Conservation (phyloP, 2,329 filamentous ascomycete species). For the Ciborinia camelliae region DNA sequence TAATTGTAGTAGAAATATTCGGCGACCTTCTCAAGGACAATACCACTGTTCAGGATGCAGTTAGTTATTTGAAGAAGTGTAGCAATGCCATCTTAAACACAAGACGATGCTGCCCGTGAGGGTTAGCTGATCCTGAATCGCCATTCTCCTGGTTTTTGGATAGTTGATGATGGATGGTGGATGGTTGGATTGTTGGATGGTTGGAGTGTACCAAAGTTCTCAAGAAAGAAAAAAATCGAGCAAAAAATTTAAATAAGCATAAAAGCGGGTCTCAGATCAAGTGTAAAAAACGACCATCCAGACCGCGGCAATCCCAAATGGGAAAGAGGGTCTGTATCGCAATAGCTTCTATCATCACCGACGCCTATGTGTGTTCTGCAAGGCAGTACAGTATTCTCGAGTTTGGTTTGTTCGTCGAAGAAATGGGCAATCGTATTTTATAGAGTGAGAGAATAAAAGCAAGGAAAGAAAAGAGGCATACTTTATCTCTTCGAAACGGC, state of each 20-base stretch:
- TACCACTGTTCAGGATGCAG: conserved; percentile 49
- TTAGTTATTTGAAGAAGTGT: conserved; percentile 7
- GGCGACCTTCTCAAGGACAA: conserved; percentile 75
- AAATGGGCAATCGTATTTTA: background rate
- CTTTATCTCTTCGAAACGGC: conserved; percentile 71
- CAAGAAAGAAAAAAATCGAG: background rate
- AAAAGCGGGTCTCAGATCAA: conserved; percentile 54
- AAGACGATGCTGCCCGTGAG: background rate
- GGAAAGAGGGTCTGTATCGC: conserved; percentile 37
- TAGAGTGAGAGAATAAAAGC: background rate
- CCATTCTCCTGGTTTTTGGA: background rate
- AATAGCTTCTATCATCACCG: conserved; percentile 36
- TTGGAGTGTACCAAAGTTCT: too few species aligned
- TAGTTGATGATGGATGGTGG: background rate
- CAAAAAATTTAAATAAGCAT: background rate
- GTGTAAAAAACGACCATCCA: conserved; percentile 51
- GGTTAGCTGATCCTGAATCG: background rate
- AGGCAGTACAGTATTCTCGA: background rate
- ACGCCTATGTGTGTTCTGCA: conserved; percentile 22
- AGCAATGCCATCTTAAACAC: conserved; percentile 10
- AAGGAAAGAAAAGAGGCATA: conserved; percentile 45
- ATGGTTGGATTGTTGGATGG: too few species aligned
- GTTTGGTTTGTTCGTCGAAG: background rate
- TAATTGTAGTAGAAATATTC: conserved; percentile 84
- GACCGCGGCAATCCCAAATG: conserved; percentile 29